A percentile compares a stretch with the other conserved stretches of the same genome.
Evolutionary conservation across 192 early-diverging fungal species (phyloP).

Genomic region (Ambispora gerdemannii): DNA sequence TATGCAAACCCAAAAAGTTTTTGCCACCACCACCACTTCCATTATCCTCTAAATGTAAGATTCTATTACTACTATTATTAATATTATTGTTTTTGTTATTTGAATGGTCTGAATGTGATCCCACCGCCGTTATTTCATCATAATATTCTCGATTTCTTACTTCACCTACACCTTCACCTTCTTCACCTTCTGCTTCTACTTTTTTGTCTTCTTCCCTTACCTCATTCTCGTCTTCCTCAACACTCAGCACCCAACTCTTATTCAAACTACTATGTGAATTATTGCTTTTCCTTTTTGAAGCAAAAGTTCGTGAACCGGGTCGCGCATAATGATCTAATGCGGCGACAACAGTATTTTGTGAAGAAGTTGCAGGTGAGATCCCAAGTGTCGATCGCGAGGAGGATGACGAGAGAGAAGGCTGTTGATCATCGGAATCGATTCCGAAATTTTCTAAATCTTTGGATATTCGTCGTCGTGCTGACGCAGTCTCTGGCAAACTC

Average conservation of each 20-base stretch:
- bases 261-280: slow-evolving; percentile 12
- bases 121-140: no score
- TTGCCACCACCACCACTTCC: no score
- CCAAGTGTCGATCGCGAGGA: background rate
- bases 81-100: no score
- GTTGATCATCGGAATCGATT: background rate
- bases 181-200: no score
- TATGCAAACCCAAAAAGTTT: no score
- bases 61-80: no score
- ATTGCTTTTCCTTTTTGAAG: background rate
- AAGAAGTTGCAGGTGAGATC: background rate
- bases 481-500: background rate
- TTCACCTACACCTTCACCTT: no score
- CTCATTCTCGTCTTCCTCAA: background rate
- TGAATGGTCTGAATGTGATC: no score
- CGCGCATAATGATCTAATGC: background rate
- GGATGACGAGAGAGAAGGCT: background rate
- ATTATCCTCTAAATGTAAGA: no score
- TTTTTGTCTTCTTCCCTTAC: no score
- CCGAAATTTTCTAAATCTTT: background rate
- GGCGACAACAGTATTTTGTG: background rate
- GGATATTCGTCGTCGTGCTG: background rate
- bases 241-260: background rate
- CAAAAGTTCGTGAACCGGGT: background rate
- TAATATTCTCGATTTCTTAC: no score